phyloP scores from a whole-genome alignment of 2,329 filamentous ascomycete species.

The Magnaporthales sp. region DNA sequence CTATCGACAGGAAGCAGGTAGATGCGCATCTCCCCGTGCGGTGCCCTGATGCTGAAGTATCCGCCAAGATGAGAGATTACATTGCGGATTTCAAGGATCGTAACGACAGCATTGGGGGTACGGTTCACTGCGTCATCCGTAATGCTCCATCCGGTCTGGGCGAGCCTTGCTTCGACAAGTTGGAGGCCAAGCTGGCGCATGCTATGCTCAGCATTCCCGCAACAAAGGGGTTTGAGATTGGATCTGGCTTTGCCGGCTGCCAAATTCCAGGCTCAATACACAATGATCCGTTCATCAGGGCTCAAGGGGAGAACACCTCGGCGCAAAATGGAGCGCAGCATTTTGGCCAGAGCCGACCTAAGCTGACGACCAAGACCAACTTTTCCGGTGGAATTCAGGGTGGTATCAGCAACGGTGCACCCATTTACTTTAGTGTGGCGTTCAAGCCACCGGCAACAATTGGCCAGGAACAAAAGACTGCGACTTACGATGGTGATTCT shows the following conservation, averaged over 20 bases:
- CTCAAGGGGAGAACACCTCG: not conserved
- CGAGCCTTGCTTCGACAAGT: conserved; percentile 91
- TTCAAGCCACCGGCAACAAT: conserved; percentile 97
- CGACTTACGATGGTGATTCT: conserved; percentile 61
- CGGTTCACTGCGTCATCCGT: conserved; percentile 86
- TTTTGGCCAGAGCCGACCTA: conserved; percentile 33
- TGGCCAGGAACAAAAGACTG: conserved; percentile 76
- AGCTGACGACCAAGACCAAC: conserved; percentile 82
- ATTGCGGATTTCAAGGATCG: conserved; percentile 72
- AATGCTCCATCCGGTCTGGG: conserved; percentile 80
- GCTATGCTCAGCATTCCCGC: conserved; percentile 94
- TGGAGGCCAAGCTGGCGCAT: conserved; percentile 84
- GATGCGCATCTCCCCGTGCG: conserved; percentile 80
- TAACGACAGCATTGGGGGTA: conserved; percentile 87
- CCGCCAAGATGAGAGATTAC: conserved; percentile 65
- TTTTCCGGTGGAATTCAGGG: conserved; percentile 93
- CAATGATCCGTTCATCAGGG: conserved; percentile 73
- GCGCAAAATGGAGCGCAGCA: not conserved
- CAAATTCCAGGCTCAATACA: conserved; percentile 82
- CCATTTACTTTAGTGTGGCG: conserved; percentile 87
- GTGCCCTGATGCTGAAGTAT: conserved; percentile 62
- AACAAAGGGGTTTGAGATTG: conserved; percentile 92
- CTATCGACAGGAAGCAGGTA: conserved; percentile 65
- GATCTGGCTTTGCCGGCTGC: conserved; percentile 82
- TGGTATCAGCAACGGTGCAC: conserved; percentile 87